phyloP scores from a whole-genome alignment of 768 basidiomycete genomes.

The Pisolithus marmoratus region DNA sequence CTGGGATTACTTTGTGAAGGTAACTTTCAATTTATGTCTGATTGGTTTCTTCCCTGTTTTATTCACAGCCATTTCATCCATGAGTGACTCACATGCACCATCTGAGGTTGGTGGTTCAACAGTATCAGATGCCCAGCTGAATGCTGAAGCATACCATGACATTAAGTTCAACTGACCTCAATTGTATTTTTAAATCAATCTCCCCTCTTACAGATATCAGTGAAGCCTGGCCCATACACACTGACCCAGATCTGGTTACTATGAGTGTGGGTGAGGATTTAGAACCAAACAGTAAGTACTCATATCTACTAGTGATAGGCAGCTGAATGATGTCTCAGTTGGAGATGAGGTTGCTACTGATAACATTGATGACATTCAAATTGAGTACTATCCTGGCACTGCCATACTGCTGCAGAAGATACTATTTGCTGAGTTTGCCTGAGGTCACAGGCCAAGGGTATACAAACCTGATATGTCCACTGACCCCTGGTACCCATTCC shows the following conservation, averaged over 20 bases:
- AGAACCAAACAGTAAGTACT: neutral
- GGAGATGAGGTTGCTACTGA: neutral
- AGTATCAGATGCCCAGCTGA: no score
- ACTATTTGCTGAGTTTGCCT: slow-evolving; percentile 13
- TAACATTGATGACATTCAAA: neutral
- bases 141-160: no score
- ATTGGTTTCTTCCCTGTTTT: neutral
- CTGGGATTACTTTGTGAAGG: neutral
- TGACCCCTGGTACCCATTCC: slow-evolving; percentile 29
- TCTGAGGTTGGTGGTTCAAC: no score
- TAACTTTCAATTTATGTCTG: neutral
- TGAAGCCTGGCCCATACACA: no score
- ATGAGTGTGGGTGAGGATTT: neutral
- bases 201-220: no score
- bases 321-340: neutral
- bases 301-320: neutral
- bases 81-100: no score
- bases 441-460: neutral
- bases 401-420: no score
- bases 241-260: no score
- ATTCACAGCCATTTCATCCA: neutral
- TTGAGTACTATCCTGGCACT: no score
- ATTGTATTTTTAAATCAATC: no score
- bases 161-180: no score
- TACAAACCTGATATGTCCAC: slow-evolving; percentile 3